Evolutionary conservation across 306 rosid species (phyloP), one percentile per base, ranked within the genome.

Genomic region (Oemleria cerasiformis): DNA sequence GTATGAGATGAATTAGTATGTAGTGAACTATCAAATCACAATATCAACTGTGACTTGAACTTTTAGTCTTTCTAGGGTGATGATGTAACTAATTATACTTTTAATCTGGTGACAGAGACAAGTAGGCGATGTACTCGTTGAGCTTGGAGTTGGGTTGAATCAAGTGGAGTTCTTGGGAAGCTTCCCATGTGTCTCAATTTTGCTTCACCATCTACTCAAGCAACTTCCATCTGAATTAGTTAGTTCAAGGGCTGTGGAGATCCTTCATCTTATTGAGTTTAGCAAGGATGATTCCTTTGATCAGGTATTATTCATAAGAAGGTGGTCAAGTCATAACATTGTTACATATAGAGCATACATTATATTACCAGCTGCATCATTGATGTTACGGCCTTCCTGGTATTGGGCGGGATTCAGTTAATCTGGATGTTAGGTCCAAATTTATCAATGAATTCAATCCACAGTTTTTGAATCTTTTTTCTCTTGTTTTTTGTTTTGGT

Each of bases 181-280:
- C 72, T 80, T 76, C 58, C 80, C 87, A 6, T 93, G 88, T 50
- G 85, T 81, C 77, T 88, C 97, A 58, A 64, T 91, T 25, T 73
- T 93, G 78, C 94, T 93, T 74, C 98, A 93, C 83, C 86, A 91
- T 86, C 82, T 93, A 79, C 82, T 93, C 57, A 91, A 89, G 85
- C 94, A 91, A 81, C 92, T 93, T 75, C 96, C 97, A 40, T 44
- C 69, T 73, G 96, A 84, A 73, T 81, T 83, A 53, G 85, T 91
- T 77, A 77, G 81, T 83, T 82, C 84, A 43, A 80, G 78, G 43
- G 82, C 86, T 63, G 65, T 83, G 70, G 84, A 79, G 72, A 87
- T 91, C 83, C 89, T 93, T 85, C 82, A 79, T 61, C 87, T 87
- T 74, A 91, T 94, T 60, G 95, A 89, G 68, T 79, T 75, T 71